These are phyloP conservation scores for Ophiostoma quercus DNA, from an alignment of 2,329 filamentous ascomycete species.

Conservation along the genomic window DNA sequence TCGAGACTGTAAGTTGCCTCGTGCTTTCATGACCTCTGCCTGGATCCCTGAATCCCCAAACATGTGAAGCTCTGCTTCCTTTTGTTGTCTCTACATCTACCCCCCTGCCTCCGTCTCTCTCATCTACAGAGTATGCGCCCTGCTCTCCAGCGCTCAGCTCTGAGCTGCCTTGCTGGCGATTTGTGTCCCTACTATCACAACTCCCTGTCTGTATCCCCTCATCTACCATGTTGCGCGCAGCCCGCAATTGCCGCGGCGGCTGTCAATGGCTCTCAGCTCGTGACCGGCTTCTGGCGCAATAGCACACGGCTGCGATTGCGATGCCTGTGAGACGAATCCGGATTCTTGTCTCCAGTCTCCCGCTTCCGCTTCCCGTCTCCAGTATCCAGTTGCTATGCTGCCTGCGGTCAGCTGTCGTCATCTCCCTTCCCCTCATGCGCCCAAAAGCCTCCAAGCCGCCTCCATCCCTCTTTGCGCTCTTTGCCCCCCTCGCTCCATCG, in stretches of 20 bases:
- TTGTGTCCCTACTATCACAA: not conserved
- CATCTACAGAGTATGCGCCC: not conserved
- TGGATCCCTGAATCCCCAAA: not conserved
- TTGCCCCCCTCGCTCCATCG: not conserved
- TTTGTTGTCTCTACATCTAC: not conserved
- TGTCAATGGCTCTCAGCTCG: not conserved
- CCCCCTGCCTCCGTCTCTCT: not conserved
- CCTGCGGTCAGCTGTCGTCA: not conserved
- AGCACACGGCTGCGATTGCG: not conserved
- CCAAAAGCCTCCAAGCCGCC: not conserved
- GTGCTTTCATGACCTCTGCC: not conserved
- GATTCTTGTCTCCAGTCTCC: not conserved
- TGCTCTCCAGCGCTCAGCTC: not conserved
- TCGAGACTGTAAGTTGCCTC: constrained; percentile 65
- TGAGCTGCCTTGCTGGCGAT: not conserved
- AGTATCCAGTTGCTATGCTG: not conserved
- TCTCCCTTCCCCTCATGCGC: constrained; percentile 1
- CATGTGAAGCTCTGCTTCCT: constrained; percentile 10
- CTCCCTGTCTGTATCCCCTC: not conserved
- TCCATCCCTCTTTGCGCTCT: not conserved
- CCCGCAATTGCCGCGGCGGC: not conserved
- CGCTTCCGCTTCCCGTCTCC: not conserved
- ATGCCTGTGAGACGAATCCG: not conserved
- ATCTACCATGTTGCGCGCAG: not conserved
- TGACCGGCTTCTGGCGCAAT: not conserved